Base-by-base conservation (phyloP, 2,329 filamentous ascomycete species). In the Colletotrichum tanaceti region DNA sequence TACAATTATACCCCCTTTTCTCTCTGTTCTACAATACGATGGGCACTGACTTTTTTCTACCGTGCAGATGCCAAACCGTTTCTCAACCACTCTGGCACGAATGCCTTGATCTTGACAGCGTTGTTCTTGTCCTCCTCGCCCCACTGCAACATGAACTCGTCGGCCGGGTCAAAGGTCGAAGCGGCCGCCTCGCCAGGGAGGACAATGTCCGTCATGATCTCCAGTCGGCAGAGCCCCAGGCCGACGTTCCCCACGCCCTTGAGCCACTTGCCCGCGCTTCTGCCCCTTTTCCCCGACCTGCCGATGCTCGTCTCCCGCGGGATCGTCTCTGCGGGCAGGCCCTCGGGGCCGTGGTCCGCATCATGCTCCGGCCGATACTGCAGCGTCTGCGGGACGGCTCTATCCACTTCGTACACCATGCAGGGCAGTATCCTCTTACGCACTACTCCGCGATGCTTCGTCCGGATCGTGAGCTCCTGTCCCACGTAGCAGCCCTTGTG, bases 401-500 rank as follows among this genome's bases (percentile, higher is more conserved):
- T 78, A 43, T 81, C 80, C 6, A 77, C 78, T 7, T 81, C 82
- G 77, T 95, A 96, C 18, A 98, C 75, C 72, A 91, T 81, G 41
- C 95, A 90, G 0, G 96, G 96, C 60, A 99, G 79, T 58, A 98
- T 89, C 58, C 96, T 87, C 84, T 98, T 97, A 70, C 96, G 87
- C 47, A 99, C 93, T 18, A 99, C 93, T 24, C 96, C 96, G 14
- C 92, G 94, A 80, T 99, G 96, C 77, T 94, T 91, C 1, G 96
- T 99, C 49, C 96, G 91, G 72, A 98, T 97, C 1, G 96, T 98
- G 71, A 99, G 86, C 79, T 99, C 96, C 80, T 99, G 96, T 0
- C 96, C 96, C 9, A 98, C 89, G 79, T 99, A 99, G 81, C 96
- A 99, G 9, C 96, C 96, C 82, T 99, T 99, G 76, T 89, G 89